Evolutionary conservation across 2,329 filamentous ascomycete species (phyloP).

Genomic region (Fusarium pseudoanthophilum): DNA sequence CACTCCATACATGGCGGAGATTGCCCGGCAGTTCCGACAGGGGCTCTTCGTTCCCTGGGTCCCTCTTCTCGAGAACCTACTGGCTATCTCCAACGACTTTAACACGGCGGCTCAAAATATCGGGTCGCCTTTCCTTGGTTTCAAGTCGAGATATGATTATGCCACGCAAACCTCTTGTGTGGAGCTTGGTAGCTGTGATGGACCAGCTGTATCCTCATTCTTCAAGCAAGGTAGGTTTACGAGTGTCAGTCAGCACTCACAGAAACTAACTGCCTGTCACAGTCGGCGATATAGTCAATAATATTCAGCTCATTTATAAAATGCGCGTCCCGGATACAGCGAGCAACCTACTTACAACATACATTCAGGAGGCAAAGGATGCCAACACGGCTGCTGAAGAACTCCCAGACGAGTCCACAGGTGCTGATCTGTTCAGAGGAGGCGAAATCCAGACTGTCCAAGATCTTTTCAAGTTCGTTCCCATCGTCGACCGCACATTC

Average conservation of each 20-base stretch:
- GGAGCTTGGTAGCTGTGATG: background rate
- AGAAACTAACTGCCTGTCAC: background rate
- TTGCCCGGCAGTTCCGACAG: background rate
- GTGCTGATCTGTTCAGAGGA: background rate
- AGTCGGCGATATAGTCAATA: background rate
- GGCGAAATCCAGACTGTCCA: background rate
- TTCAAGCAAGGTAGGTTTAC: background rate
- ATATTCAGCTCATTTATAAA: background rate
- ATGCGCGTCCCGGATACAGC: background rate
- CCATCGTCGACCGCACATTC: background rate
- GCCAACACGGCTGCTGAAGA: background rate
- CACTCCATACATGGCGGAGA: background rate
- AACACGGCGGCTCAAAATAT: background rate
- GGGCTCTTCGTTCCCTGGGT: background rate
- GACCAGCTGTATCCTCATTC: background rate
- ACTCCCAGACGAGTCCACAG: background rate
- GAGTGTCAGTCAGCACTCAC: rapidly evolving
- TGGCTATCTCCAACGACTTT: background rate
- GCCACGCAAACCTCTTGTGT: background rate
- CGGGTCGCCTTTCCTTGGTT: background rate
- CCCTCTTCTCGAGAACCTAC: background rate
- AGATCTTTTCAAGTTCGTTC: background rate
- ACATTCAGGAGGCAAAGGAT: background rate
- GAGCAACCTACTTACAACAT: background rate
- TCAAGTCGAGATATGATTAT: background rate